Base-by-base conservation (phyloP, 2,329 filamentous ascomycete species). In the Zasmidium cellare region DNA sequence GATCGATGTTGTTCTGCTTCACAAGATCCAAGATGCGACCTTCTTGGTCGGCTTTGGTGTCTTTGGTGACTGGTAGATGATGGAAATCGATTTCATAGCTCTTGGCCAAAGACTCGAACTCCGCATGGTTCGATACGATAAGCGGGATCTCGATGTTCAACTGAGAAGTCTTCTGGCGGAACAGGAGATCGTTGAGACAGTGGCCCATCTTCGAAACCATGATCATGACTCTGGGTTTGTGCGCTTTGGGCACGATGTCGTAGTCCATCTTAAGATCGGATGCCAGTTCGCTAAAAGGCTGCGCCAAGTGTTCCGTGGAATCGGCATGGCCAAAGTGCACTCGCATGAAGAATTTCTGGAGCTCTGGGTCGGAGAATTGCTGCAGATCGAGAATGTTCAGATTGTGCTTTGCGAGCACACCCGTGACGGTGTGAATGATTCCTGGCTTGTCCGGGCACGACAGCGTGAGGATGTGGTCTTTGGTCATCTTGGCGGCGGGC, bases 191-290 rank as follows among this genome's bases (percentile, higher is more conserved):
- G 75, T 92, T 92, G 54, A 93, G 80, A 74, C 90, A 93, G 79
- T 93, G 90, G 9, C 90, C 90, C 68, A 91, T 92, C 79, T 92
- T 92, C 69, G 89, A 92, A 25, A 93, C 90, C 90, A 94, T 93
- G 79, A 94, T 91, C 67, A 94, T 80, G 50, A 92, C 87, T 64
- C 86, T 84, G 57, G 87, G 87, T 78, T 91, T 92, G 69, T 86
- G 80, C 51, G 85, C 77, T 12, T 86, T 82, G 2, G 88, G 84
- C 14, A 86, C 82, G 67, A 94, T 82, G 67, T 89, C 82, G 77
- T 89, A 91, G 67, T 85, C 80, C 86, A 91, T 89, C 57, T 80
- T 70, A 76, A 91, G 84, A 23, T 86, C 79, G 52, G 76, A 67
- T 2, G 87, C 87, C 53, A 91, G 84, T 45, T 79, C 75, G 24